phyloP scores from a whole-genome alignment of 306 rosid genomes.

The Parietaria judaica region DNA sequence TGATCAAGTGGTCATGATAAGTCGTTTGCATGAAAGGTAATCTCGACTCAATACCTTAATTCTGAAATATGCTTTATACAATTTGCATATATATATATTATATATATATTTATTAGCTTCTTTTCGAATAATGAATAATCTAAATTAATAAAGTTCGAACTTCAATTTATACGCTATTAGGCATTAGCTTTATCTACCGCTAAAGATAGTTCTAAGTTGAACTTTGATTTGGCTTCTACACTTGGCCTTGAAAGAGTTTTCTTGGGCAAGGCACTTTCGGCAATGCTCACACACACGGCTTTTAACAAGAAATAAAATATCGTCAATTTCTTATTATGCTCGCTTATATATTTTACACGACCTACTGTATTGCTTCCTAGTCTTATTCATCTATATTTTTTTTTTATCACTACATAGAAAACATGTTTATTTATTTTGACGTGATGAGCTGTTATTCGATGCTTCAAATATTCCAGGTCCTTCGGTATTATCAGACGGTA shows the following conservation, averaged over 20 bases:
- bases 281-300: too few species aligned
- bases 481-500: conserved; percentile 68
- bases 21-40: conserved; percentile 49
- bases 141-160: not conserved
- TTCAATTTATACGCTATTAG: not conserved
- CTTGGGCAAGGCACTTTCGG: too few species aligned
- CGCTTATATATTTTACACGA: too few species aligned
- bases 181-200: not conserved
- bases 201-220: not conserved
- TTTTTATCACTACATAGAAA: not conserved
- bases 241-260: too few species aligned
- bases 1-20: conserved; percentile 63
- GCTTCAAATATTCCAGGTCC: conserved; percentile 36
- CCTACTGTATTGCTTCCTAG: not conserved
- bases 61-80: not conserved
- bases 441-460: conserved; percentile 6
- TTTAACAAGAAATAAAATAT: too few species aligned
- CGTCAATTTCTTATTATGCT: too few species aligned
- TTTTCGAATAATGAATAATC: not conserved
- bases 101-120: not conserved
- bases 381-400: not conserved
- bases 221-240: not conserved
- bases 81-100: too few species aligned
- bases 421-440: not conserved
- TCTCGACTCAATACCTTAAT: conserved; percentile 4